Percentiles rank a stretch among this genome's conserved stretches.
These are phyloP conservation scores for Aureobasidium namibiae DNA, from an alignment of 2,329 filamentous ascomycete species.

Conservation along the genomic window DNA sequence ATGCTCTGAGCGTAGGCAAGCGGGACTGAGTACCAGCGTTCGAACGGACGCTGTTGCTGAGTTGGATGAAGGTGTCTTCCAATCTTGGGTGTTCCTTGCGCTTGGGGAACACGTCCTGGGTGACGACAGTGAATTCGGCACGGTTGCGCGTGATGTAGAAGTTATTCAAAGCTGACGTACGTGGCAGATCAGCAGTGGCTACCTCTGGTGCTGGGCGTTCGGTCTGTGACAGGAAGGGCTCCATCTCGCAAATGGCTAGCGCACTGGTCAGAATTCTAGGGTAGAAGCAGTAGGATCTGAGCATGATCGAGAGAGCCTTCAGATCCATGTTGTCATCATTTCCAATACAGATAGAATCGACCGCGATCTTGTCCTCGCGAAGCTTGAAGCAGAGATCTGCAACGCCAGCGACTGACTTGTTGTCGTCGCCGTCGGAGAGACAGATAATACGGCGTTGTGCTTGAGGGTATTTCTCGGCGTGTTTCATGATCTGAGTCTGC, in stretches of 20 bases:
- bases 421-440: constrained; percentile 31
- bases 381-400: constrained; percentile 21
- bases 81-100: constrained; percentile 28
- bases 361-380: constrained; percentile 21
- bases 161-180: not conserved
- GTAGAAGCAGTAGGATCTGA: constrained; percentile 30
- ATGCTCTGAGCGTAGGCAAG: constrained; percentile 18
- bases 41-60: constrained; percentile 15
- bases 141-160: constrained; percentile 15
- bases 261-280: constrained; percentile 28
- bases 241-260: constrained; percentile 30
- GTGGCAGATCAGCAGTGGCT: not conserved
- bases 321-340: constrained; percentile 23
- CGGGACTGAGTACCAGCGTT: not conserved
- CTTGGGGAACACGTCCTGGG: constrained; percentile 23
- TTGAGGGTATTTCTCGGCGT: constrained; percentile 24
- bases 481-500: constrained; percentile 25
- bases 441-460: constrained; percentile 31
- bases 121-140: constrained; percentile 20
- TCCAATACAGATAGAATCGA: constrained; percentile 31
- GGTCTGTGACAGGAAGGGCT: constrained; percentile 28
- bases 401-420: constrained; percentile 21
- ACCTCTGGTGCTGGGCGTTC: constrained; percentile 25
- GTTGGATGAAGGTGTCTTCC: constrained; percentile 23
- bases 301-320: constrained; percentile 24